Evolutionary conservation across 306 rosid genomes (phyloP).

Genomic region (Amphicarpaea edgeworthii): DNA sequence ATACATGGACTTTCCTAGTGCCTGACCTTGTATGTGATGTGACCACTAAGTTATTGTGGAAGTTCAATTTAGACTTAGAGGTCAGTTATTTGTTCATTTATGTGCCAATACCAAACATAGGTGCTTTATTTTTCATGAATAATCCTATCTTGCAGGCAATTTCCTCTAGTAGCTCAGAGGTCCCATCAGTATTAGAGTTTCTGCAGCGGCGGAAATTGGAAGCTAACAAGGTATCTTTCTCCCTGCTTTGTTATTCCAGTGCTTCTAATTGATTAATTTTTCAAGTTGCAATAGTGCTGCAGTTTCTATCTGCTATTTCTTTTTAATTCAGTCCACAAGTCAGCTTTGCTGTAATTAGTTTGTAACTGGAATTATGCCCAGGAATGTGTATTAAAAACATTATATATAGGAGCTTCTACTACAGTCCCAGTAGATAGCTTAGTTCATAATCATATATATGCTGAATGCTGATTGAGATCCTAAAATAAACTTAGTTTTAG

Average conservation of each 20-base stretch:
- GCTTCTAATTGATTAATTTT: constrained; percentile 36
- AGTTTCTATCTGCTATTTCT: constrained; percentile 24
- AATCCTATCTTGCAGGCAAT: constrained; percentile 70
- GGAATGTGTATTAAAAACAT: neutral
- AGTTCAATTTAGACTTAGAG: constrained; percentile 88
- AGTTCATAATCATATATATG: constrained; percentile 23
- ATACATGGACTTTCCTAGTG: constrained; percentile 84
- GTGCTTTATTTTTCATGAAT: constrained; percentile 39
- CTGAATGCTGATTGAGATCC: constrained; percentile 42
- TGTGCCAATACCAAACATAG: constrained; percentile 15
- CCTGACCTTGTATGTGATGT: constrained; percentile 88
- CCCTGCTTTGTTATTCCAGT: constrained; percentile 9
- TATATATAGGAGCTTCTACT: constrained; percentile 26
- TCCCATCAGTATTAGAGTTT: constrained; percentile 88
- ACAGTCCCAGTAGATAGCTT: constrained; percentile 18
- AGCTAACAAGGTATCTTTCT: constrained; percentile 69
- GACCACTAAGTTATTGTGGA: constrained; percentile 77
- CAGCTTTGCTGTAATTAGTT: constrained; percentile 27
- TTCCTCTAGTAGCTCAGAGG: constrained; percentile 97
- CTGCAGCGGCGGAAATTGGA: constrained; percentile 93
- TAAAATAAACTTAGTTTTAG: constrained; percentile 21
- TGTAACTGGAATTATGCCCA: constrained; percentile 30
- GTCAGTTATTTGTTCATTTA: constrained; percentile 54
- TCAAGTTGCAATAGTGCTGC: constrained; percentile 40
- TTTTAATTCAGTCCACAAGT: constrained; percentile 25